Percentiles rank a stretch among this genome's conserved stretches.
Evolutionary conservation across 2,329 filamentous ascomycete species (phyloP).

Genomic region (Clonostachys solani): DNA sequence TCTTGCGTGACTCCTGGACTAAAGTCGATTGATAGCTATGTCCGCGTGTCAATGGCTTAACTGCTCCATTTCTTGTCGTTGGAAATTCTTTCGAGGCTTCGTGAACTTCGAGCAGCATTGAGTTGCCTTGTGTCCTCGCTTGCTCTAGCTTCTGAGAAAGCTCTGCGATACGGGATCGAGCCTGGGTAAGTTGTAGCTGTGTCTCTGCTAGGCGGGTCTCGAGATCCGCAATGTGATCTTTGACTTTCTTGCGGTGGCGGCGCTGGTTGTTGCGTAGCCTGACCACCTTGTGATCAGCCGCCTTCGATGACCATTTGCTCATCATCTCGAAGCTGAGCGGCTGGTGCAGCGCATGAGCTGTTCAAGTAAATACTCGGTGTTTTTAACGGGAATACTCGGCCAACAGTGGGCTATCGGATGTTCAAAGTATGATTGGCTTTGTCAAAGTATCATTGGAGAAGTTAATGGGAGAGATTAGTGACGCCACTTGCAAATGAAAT

Average conservation of each 20-base stretch:
- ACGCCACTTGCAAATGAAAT: too few species aligned
- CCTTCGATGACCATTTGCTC: slow-evolving; percentile 17
- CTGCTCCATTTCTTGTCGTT: too few species aligned
- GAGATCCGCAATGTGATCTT: slow-evolving; percentile 25
- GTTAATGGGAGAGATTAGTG: neutral
- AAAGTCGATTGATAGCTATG: too few species aligned
- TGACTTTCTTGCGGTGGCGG: slow-evolving; percentile 39
- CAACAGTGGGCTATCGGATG: neutral
- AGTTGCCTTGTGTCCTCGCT: neutral
- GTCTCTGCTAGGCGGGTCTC: slow-evolving; percentile 14
- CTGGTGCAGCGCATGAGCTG: too few species aligned
- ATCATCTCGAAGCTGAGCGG: neutral
- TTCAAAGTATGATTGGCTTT: neutral
- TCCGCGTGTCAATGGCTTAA: too few species aligned
- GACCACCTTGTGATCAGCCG: slow-evolving; percentile 20
- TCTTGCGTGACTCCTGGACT: too few species aligned
- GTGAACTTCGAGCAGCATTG: too few species aligned
- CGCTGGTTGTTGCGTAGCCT: slow-evolving; percentile 48
- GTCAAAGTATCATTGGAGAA: neutral
- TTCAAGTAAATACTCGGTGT: too few species aligned
- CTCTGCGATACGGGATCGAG: slow-evolving; percentile 1
- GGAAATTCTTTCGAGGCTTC: too few species aligned
- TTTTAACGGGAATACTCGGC: too few species aligned
- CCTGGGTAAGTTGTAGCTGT: slow-evolving; percentile 3
- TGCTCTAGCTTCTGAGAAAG: neutral